Evolutionary conservation across 495 filamentous ascomycete genomes (phyloP).

Genomic region (Cercophora scortea): DNA sequence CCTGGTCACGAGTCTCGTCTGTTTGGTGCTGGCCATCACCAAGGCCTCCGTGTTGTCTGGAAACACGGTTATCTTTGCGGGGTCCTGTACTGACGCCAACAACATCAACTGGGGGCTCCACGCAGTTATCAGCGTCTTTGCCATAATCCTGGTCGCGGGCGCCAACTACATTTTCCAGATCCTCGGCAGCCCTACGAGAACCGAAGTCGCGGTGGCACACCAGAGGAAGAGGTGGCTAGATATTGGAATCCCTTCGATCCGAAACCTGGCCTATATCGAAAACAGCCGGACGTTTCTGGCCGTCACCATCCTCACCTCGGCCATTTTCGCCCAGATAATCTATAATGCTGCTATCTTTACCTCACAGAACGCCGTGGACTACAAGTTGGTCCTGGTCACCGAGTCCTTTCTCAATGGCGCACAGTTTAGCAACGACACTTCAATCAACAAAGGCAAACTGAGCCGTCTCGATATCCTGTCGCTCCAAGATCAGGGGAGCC

Average conservation of each 20-base stretch:
- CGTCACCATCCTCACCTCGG: slow-evolving; percentile 25
- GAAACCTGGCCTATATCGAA: slow-evolving; percentile 37
- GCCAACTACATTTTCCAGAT: slow-evolving; percentile 44
- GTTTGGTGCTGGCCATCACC: slow-evolving; percentile 29
- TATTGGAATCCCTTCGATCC: slow-evolving; percentile 43
- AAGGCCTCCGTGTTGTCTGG: slow-evolving; percentile 20
- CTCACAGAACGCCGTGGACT: slow-evolving; percentile 23
- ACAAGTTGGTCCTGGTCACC: slow-evolving; percentile 30
- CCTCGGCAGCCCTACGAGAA: slow-evolving; percentile 43
- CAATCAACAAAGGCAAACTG: slow-evolving; percentile 23
- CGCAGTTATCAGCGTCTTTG: slow-evolving; percentile 28
- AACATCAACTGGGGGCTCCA: slow-evolving; percentile 29
- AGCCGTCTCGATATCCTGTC: slow-evolving; percentile 23
- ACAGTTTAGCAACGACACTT: slow-evolving; percentile 25
- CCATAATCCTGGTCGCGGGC: slow-evolving; percentile 28
- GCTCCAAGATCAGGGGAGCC: slow-evolving; percentile 24
- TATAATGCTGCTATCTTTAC: slow-evolving; percentile 41
- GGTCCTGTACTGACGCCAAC: slow-evolving; percentile 24
- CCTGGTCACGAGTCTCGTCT: slow-evolving; percentile 29
- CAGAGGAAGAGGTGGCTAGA: slow-evolving; percentile 39
- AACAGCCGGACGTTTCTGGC: slow-evolving; percentile 28
- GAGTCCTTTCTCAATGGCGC: slow-evolving; percentile 28
- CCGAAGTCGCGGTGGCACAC: slow-evolving; percentile 44
- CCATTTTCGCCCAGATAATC: slow-evolving; percentile 36
- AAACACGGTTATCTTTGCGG: slow-evolving; percentile 25